Base-by-base conservation (phyloP, 2,329 filamentous ascomycete genomes). In the Clonostachys solani region DNA sequence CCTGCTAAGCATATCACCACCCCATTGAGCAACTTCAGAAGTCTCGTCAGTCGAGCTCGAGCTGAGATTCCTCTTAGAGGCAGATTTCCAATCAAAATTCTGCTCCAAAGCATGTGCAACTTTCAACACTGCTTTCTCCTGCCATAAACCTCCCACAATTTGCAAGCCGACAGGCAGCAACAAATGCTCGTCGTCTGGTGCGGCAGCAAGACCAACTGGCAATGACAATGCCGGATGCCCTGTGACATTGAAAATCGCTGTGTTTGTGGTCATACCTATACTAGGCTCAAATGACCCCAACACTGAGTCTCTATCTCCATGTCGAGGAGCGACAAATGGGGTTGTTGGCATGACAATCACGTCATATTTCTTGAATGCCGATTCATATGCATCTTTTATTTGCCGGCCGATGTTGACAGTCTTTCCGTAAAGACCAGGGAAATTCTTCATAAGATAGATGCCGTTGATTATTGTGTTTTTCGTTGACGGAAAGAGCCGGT, bases 381-480 rank as follows among this genome's bases (percentile, higher is more conserved):
- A 47, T 42, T 78, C 68, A 45, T 75, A 78, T 1, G 67, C 67
- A 33, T 74, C 73, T n/a, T 68, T 61, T 10, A 78, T 63, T 48
- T 70, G 64, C 5, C 71, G 65, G 0, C 68, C 66, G 1, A 77
- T 61, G 52, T 78, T 78, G n/a, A 72, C 65, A 0, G 72, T 65
- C 53, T 76, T 75, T n/a, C 66, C 67, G 38, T 75, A 72, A 0
- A 78, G 56, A 2, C 65, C 60, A 0, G 73, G 76, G 48, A 76
- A 74, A 3, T 60, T 56, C 10, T 71, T 59, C 35, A 61, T 54
- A 0, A 75, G 63, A 44, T 78, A 78, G 0, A 73, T 54, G 1
- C 75, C 76, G 43, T 78, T 77, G 43, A 79, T 68, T 42, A 77
- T 71, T 5, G 75, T 76, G 52, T 80, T 80, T 50, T 78, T 79